Base-by-base conservation (phyloP, 2,329 filamentous ascomycete genomes). In the Cladophialophora bantiana region DNA sequence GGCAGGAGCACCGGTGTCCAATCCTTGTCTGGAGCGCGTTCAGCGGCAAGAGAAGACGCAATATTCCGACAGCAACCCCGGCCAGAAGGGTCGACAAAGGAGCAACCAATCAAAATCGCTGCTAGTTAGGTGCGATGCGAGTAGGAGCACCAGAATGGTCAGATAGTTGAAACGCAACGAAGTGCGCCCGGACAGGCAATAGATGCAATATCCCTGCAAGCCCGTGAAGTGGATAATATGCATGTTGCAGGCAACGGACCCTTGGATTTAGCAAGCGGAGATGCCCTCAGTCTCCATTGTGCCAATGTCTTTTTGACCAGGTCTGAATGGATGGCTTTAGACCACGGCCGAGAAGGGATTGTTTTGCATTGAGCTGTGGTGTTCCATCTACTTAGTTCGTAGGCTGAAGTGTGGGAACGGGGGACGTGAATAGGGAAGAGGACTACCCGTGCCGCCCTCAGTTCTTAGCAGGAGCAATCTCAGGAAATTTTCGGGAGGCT, bases 401-500 rank as follows among this genome's bases (percentile, higher is more conserved):
- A 36, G 42, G 34, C 48, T 60, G 56, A 35, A n/a, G 35, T 40
- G 50, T 34, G 35, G 53, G 4, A 34, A 55, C 26, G 34, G 56
- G 34, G 36, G 38, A 50, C 45, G 31, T 31, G 52, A 45, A 61
- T 53, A 54, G 13, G 13, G 59, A 31, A 53, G 38, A 34, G 59
- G 18, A 10, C 18, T 53, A 40, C 42, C 42, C 50, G 50, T 62
- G 52, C 40, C 13, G 54, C 38, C 26, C 53, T 35, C 13, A 55
- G 7, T 9, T 35, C 55, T 56, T 65, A 59, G 66, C 48, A 55
- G 31, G 5, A 56, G 50, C 36, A 38, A 15, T 35, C 52, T 57
- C 55, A 60, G 63, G 62, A 58, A 60, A 35, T 36, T 60, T 68
- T 63, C 62, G 66, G 63, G 66, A 66, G 66, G 66, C 66, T 59